Base-by-base conservation (phyloP, 495 filamentous ascomycete species). In the Penicillium paxilli region DNA sequence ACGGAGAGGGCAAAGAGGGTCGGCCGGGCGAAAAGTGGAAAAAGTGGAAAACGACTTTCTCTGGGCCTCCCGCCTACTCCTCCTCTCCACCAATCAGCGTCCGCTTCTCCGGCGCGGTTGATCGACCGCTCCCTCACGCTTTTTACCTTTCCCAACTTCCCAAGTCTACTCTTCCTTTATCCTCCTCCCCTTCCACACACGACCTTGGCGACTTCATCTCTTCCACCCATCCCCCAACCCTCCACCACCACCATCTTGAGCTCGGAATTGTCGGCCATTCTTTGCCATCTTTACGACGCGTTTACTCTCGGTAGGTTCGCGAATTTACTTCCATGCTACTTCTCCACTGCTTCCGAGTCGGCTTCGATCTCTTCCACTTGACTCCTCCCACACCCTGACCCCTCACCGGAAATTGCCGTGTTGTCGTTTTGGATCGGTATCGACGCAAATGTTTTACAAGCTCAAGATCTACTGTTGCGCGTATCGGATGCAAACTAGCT, bases 41-140 rank as follows among this genome's bases (percentile, higher is more conserved):
- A 49, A 28, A 35, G 30, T 21, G 51, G 37, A 23, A 49, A 40
- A 42, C 19, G 19, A 20, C 19, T 21, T 55, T 60, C 60, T 57
- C 58, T 59, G 57, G 28, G 55, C 48, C 59, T 66, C 63, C 65
- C 63, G 65, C 64, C 59, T 71, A 66, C 71, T 74, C 74, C 74
- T 75, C 69, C 57, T 71, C 71, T 70, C 60, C 57, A 28, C 74
- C 74, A 78, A 78, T 78, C 68, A 78, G 20, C 45, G 32, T 17
- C 54, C 57, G 45, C 53, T 33, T 45, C 60, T 38, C 47, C 45
- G 55, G 57, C 63, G 71, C 69, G 65, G 67, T 69, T 65, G 66
- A 64, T 69, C 69, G 66, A 72, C 71, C 68, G 67, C 70, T 72
- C 69, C n/a, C 68, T 73, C 35, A 38, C 68, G 63, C 65, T 62